Evolutionary conservation across 2,329 filamentous ascomycete genomes (phyloP).

Genomic region (Hansfordia pulvinata): DNA sequence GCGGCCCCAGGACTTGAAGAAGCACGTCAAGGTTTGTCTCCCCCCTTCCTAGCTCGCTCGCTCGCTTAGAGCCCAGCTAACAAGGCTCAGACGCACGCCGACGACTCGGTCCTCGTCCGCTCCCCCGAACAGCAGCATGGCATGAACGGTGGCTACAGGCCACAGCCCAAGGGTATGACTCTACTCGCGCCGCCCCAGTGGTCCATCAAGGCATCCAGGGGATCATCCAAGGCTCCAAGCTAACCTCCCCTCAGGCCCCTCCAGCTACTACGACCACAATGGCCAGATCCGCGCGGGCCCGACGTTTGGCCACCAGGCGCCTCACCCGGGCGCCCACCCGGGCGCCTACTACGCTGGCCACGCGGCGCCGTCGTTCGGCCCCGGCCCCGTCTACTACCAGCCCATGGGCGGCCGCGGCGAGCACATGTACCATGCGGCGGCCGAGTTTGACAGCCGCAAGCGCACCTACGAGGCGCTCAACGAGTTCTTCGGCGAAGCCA

Average conservation of each 20-base stretch:
- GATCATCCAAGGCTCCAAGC: conserved; percentile 22
- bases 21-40: conserved; percentile 71
- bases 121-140: conserved; percentile 36
- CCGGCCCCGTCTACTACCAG: conserved; percentile 63
- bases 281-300: conserved; percentile 46
- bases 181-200: conserved; percentile 9
- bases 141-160: conserved; percentile 36
- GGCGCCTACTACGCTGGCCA: conserved; percentile 48
- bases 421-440: conserved; percentile 43
- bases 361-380: conserved; percentile 40
- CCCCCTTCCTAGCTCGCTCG: background rate
- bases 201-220: too few relatives aligned
- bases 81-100: conserved; percentile 62
- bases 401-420: conserved; percentile 41
- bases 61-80: conserved; percentile 1
- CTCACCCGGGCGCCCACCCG: conserved; percentile 38
- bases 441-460: conserved; percentile 57
- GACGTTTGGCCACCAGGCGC: conserved; percentile 33
- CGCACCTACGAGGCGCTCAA: conserved; percentile 80
- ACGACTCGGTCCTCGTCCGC: conserved; percentile 67
- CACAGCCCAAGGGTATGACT: conserved; percentile 38
- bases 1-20: conserved; percentile 96
- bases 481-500: conserved; percentile 87
- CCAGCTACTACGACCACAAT: conserved; percentile 52
- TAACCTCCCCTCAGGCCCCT: conserved; percentile 33